A percentile compares a stretch with the other conserved stretches of the same genome.
phyloP scores from a whole-genome alignment of 2,329 filamentous ascomycete genomes.

The Diaporthe vexans region DNA sequence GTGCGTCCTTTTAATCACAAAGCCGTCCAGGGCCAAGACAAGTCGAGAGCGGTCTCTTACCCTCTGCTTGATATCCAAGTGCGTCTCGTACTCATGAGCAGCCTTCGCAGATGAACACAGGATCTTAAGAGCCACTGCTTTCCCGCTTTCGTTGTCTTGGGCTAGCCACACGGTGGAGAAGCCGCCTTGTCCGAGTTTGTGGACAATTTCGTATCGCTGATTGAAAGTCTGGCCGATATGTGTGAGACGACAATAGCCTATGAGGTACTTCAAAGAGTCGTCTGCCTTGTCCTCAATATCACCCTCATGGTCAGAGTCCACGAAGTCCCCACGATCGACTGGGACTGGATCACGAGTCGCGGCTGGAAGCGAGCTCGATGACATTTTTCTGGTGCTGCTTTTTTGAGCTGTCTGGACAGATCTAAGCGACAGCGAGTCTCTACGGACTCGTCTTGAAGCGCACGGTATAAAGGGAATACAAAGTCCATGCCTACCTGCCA shows the following conservation, averaged over 20 bases:
- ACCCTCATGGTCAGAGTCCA: neutral
- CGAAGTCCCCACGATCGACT: neutral
- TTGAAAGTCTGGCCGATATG: neutral
- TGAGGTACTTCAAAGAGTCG: neutral
- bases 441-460: no score
- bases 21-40: neutral
- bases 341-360: neutral
- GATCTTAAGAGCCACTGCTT: neutral
- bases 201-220: neutral
- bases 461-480: no score
- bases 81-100: neutral
- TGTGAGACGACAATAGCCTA: neutral
- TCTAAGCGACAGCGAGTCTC: no score
- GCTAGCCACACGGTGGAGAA: neutral
- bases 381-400: no score
- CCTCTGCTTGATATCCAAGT: neutral
- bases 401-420: no score
- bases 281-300: neutral
- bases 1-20: neutral
- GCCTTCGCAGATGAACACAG: neutral
- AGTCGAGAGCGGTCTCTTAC: neutral
- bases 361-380: no score
- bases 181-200: neutral
- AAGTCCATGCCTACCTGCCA: no score
- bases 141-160: neutral